Conservation (phyloP, 352 stramenopile genomes). For the Globisporangium perplexum region DNA sequence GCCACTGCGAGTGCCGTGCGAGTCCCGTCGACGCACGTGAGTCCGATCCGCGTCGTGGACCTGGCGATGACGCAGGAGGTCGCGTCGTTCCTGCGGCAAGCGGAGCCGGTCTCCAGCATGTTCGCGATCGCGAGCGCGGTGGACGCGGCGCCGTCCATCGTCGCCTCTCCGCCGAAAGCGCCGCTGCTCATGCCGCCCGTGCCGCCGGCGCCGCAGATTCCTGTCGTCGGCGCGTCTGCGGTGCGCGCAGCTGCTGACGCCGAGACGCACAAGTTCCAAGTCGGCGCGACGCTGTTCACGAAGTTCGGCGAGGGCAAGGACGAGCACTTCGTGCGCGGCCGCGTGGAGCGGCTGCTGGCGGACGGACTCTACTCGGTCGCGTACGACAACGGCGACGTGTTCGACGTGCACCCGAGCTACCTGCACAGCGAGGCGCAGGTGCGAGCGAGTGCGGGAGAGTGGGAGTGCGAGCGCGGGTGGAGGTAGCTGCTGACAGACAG, state of each 20-base stretch:
- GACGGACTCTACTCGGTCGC: slow-evolving; percentile 40
- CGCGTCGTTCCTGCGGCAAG: slow-evolving; percentile 7
- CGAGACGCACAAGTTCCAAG: slow-evolving; percentile 21
- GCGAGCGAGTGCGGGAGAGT: slow-evolving; percentile 4
- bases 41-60: slow-evolving; percentile 3
- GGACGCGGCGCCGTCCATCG: neutral
- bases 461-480: neutral
- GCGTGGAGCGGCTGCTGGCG: slow-evolving; percentile 30
- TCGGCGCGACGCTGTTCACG: slow-evolving; percentile 31
- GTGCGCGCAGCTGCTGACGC: neutral
- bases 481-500: slow-evolving; percentile 12
- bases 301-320: slow-evolving; percentile 33
- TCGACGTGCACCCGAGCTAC: slow-evolving; percentile 27
- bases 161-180: slow-evolving; percentile 1
- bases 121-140: slow-evolving; percentile 2
- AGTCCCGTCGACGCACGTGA: slow-evolving; percentile 1
- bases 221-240: neutral
- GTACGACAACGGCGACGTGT: slow-evolving; percentile 59
- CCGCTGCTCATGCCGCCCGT: neutral
- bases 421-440: slow-evolving; percentile 51
- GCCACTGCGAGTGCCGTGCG: neutral
- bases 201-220: neutral
- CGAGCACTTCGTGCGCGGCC: slow-evolving; percentile 37
- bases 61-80: slow-evolving; percentile 7
- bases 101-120: slow-evolving; percentile 1